phyloP scores from a whole-genome alignment of 768 basidiomycete species.

The Plicaturopsis crispa region DNA sequence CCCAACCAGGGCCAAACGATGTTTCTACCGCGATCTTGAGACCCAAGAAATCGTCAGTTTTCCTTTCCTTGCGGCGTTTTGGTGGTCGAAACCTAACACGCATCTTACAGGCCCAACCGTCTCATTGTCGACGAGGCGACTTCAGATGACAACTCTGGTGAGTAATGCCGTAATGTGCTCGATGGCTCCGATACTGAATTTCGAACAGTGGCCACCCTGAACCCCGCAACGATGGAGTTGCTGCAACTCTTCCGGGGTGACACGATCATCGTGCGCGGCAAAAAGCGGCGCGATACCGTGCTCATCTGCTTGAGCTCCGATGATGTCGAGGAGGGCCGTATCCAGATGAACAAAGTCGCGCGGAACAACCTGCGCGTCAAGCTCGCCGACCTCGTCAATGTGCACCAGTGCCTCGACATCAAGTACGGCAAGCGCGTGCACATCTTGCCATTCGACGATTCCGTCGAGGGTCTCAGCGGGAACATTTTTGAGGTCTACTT shows the following conservation, averaged over 20 bases:
- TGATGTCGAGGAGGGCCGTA: slow-evolving; percentile 96
- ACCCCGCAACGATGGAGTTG: slow-evolving; percentile 94
- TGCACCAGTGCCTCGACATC: slow-evolving; percentile 95
- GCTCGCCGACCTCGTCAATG: slow-evolving; percentile 92
- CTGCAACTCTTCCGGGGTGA: slow-evolving; percentile 95
- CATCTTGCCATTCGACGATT: slow-evolving; percentile 96
- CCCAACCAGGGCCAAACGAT: slow-evolving; percentile 84
- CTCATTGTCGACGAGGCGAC: slow-evolving; percentile 94
- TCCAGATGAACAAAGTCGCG: slow-evolving; percentile 99
- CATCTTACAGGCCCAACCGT: slow-evolving; percentile 75
- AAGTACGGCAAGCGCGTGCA: slow-evolving; percentile 99
- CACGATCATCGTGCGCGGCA: slow-evolving; percentile 91
- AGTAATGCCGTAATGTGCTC: slow-evolving; percentile 13
- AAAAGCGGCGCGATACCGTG: slow-evolving; percentile 96
- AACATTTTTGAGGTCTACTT: slow-evolving; percentile 99
- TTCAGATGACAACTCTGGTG: slow-evolving; percentile 94
- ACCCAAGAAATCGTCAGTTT: slow-evolving; percentile 92
- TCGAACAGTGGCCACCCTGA: slow-evolving; percentile 76
- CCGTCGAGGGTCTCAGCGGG: slow-evolving; percentile 93
- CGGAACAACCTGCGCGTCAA: slow-evolving; percentile 98
- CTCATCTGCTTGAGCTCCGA: slow-evolving; percentile 94
- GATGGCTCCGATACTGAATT: not conserved
- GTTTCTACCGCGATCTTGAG: slow-evolving; percentile 91
- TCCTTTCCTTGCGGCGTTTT: slow-evolving; percentile 1
- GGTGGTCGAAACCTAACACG: slow-evolving; percentile 12